Base-by-base conservation (phyloP, 2,329 filamentous ascomycete genomes). In the Sporothrix inflata region DNA sequence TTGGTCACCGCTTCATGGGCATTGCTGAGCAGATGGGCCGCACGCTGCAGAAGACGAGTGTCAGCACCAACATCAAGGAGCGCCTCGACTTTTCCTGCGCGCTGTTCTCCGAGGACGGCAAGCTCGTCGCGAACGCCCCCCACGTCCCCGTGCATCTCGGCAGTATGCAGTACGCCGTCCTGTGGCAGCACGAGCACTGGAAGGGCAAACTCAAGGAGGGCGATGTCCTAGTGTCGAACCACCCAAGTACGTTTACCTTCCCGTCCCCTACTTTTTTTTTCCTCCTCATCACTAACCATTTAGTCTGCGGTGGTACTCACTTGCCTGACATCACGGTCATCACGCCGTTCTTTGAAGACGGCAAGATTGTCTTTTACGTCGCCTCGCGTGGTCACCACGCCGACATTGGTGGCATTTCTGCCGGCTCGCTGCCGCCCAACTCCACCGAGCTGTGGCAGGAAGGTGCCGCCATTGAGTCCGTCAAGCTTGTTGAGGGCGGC, bases 11-110 rank as follows among this genome's bases (percentile, higher is more conserved):
- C 8, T 95, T 95, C 81, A 95, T 94, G 92, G 90, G 91, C 7
- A 94, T 94, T 76, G 92, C 92, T 1, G 92, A 95, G 80, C 92
- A 94, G 78, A 94, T 95, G 92, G 92, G 92, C 0, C 84, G 91
- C 71, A 90, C 91, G 11, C 81, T 94, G 14, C 92, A 95, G 77
- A 94, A 94, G 83, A 94, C 92, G 0, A 91, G 90, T 78, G 91
- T 94, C 71, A 92, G 89, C 76, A 93, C 91, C 0, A 95, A 94
- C 76, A 91, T 95, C 78, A 92, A 95, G 78, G 93, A 95, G 78
- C 88, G 92, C 4, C 85, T 96, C 0, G 92, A 96, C 77, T 96
- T 94, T 77, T 94, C 91, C 2, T 96, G 92, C 75, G 92, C 92
- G 24, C 84, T 95, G 1, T 95, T 95, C 76, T 92, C 94, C 75